phyloP scores from a whole-genome alignment of 139 green algal genomes.

The Tetradesmus lagerheimii region DNA sequence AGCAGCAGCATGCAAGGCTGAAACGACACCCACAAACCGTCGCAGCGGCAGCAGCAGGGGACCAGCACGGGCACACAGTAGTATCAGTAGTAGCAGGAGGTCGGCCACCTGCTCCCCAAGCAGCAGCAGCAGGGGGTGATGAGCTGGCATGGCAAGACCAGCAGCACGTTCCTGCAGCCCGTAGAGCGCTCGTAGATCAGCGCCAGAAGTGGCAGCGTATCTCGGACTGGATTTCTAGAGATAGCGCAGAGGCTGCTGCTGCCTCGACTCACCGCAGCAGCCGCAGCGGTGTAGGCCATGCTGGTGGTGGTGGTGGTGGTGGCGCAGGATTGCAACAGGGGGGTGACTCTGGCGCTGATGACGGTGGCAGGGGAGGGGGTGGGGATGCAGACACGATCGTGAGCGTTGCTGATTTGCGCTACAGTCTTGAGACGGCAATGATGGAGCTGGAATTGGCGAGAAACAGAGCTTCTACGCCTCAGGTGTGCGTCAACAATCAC shows the following conservation, averaged over 20 bases:
- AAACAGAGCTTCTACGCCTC: neutral
- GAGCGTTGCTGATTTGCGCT: slow-evolving; percentile 19
- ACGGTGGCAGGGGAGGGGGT: neutral
- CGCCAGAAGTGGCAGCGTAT: slow-evolving; percentile 50
- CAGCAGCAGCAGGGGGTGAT: neutral
- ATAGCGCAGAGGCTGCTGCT: slow-evolving; percentile 24
- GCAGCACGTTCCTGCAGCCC: slow-evolving; percentile 33
- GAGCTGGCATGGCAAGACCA: neutral
- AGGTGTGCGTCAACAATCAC: neutral
- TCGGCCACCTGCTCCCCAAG: neutral
- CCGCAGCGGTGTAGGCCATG: no score
- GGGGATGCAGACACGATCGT: neutral
- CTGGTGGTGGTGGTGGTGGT: neutral
- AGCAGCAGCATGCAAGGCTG: neutral
- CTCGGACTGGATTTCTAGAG: slow-evolving; percentile 32
- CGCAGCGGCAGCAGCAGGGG: neutral
- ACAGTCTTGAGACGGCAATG: slow-evolving; percentile 39
- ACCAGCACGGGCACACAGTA: neutral
- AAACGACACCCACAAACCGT: neutral
- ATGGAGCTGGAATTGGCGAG: slow-evolving; percentile 32
- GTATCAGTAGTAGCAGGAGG: neutral
- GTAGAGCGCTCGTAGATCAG: slow-evolving; percentile 36
- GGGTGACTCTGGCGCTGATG: neutral
- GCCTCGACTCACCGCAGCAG: slow-evolving; percentile 3
- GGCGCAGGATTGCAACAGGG: neutral